phyloP scores from a whole-genome alignment of 176 grass and related monocot species.

The Musa acuminata region DNA sequence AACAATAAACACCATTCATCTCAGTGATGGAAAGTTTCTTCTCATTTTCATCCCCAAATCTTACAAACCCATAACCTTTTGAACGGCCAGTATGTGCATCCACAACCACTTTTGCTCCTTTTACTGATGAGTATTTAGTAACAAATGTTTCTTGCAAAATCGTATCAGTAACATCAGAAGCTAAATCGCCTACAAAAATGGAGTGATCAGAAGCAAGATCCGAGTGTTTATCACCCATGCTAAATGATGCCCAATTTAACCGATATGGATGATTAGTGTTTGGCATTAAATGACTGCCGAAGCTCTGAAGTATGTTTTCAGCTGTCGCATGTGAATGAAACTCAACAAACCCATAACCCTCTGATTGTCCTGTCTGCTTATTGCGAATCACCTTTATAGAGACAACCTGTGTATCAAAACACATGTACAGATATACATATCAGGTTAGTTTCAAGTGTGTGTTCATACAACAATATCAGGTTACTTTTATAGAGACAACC shows the following conservation, averaged over 20 bases:
- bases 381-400: conserved; percentile 15
- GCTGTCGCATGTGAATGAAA: conserved; percentile 12
- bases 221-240: neutral
- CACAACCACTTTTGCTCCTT: conserved; percentile 13
- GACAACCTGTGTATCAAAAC: neutral
- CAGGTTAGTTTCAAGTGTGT: too few relatives aligned
- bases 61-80: conserved; percentile 17
- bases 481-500: conserved; percentile 1
- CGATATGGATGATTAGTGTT: conserved; percentile 10
- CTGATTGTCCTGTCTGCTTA: conserved; percentile 11
- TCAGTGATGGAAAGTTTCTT: conserved; percentile 6
- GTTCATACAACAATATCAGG: too few relatives aligned
- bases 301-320: conserved; percentile 16
- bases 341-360: conserved; percentile 16
- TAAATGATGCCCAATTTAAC: conserved; percentile 17
- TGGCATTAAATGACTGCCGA: conserved; percentile 2
- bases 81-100: conserved; percentile 6
- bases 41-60: conserved; percentile 14
- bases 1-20: conserved; percentile 20
- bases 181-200: conserved; percentile 16
- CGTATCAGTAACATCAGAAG: conserved; percentile 14
- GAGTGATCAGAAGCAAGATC: conserved; percentile 13
- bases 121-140: conserved; percentile 11
- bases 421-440: too few relatives aligned
- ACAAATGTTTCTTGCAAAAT: conserved; percentile 6